Percentiles rank a stretch among this genome's conserved stretches.
These are phyloP conservation scores for Colletotrichum sidae DNA, from an alignment of 2,329 filamentous ascomycete species.

Conservation along the genomic window DNA sequence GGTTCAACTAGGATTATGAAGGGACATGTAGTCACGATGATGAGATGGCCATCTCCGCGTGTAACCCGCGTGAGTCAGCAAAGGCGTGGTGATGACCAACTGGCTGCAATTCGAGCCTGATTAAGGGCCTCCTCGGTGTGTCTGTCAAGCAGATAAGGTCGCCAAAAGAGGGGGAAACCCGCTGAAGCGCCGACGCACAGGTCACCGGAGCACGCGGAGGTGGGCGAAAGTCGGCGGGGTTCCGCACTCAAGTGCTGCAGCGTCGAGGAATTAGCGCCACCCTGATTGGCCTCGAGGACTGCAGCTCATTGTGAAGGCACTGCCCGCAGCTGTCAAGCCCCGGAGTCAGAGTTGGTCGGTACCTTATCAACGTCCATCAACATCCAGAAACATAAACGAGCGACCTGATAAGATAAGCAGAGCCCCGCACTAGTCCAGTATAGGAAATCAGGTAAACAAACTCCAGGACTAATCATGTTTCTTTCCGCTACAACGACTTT, in stretches of 20 bases:
- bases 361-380: constrained; percentile 2
- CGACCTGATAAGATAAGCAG: no score
- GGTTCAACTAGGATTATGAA: constrained; percentile 2
- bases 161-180: not conserved
- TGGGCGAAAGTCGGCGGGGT: constrained; percentile 7
- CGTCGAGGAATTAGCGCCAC: constrained; percentile 7
- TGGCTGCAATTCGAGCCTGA: constrained; percentile 6
- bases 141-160: no score
- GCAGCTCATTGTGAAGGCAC: not conserved
- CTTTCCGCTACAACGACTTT: constrained; percentile 28
- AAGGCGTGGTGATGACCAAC: constrained; percentile 31
- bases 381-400: constrained; percentile 11
- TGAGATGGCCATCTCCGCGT: constrained; percentile 26
- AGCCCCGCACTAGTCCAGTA: constrained; percentile 30
- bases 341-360: constrained; percentile 5
- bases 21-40: constrained; percentile 13
- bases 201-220: constrained; percentile 23
- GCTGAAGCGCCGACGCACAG: constrained; percentile 29
- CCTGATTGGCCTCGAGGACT: constrained; percentile 15
- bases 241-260: constrained; percentile 1
- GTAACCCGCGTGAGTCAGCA: constrained; percentile 31
- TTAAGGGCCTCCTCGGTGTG: not conserved
- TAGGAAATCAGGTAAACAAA: constrained; percentile 35
- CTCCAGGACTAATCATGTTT: constrained; percentile 10
- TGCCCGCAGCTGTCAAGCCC: not conserved